Base-by-base conservation (phyloP, 1,284 basidiomycete species). In the Leccinum pachyderme region DNA sequence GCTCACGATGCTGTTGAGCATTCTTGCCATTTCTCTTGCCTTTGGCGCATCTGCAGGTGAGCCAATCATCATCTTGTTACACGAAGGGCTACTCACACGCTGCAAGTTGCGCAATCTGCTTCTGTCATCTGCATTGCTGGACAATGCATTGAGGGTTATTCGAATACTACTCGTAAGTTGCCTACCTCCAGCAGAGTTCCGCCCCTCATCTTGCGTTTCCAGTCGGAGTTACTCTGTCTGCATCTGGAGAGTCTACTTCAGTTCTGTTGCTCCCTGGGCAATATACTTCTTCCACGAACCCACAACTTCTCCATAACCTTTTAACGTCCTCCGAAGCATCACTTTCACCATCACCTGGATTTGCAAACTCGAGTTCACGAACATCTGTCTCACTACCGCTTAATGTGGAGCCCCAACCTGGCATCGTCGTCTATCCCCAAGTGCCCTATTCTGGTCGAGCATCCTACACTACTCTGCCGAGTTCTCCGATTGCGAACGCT, bases 111-210 rank as follows among this genome's bases (percentile, higher is more conserved):
- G 58, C 81, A 84, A 75, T 77, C 79, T 65, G 73, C 77, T 65
- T 75, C 83, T 65, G 83, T 89, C 56, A 76, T 90, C 57, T 90
- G 87, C 78, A 74, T 89, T 86, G 85, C 87, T 69, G 88, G 87
- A 61, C 87, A 90, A 86, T 90, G 87, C 75, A 73, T 89, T 57
- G 78, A 89, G 71, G 87, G 87, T 56, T 81, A 75, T 72, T 81
- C 86, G 29, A 89, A 89, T 64, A 81, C 77, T 22, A 86, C 86
- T 50, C 77, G 87, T 89, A 66, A 61, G 83, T 80, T 11, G 2
- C 39, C 5, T 22, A 29, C 32, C 2, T 44, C 15, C 48, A 44
- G 57, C 59, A 39, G 7, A 28, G 27, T 27, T n/a, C 33, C 5
- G 6, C 39, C 29, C 27, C 48, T 72, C 39, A 58, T 74, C 54